Base-by-base conservation (phyloP, 2,329 filamentous ascomycete species). In the Xylariaceae sp. region DNA sequence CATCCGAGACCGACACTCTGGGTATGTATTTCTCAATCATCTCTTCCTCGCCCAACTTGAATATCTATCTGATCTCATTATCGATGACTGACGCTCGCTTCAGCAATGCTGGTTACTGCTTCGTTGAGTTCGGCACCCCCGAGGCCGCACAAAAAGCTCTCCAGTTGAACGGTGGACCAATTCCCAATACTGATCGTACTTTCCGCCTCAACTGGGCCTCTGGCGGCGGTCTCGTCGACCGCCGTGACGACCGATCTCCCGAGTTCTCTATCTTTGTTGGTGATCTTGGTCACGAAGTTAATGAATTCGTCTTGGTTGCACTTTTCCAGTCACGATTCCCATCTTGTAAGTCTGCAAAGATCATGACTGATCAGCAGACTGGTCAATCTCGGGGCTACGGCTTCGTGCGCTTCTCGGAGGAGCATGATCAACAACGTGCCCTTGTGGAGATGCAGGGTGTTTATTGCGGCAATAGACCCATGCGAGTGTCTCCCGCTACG, bases 171-270 rank as follows among this genome's bases (percentile, higher is more conserved):
- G 91, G 93, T 37, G 85, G 81, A 42, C 73, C 87, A 36, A 95
- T 98, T 54, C 90, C 91, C 34, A 96, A 96, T 77, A 95, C 89
- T 47, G 85, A 85, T 57, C 89, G 93, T 33, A 85, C 89, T 37
- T 98, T 98, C 79, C 97, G 97, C 78, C 82, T 98, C 47, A 98
- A 98, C 79, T 98, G 93, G 93, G 93, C 93, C 53, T 95, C 89
- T 52, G 93, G 93, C 53, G 93, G 93, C 61, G 93, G 93, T 43
- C 79, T 98, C 32, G 88, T 94, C 54, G 93, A 98, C 67, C 86
- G 93, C 65, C 87, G 88, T 55, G 93, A 97, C 65, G 93, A 97
- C 63, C 90, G 93, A 61, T 90, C 89, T 49, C 93, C 93, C 19
- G 93, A 98, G 66, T 97, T 83, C 68, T 91, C 86, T 56, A 97